These are phyloP conservation scores for Fusarium palustre DNA, from an alignment of 2,329 filamentous ascomycete genomes.

Conservation along the genomic window DNA sequence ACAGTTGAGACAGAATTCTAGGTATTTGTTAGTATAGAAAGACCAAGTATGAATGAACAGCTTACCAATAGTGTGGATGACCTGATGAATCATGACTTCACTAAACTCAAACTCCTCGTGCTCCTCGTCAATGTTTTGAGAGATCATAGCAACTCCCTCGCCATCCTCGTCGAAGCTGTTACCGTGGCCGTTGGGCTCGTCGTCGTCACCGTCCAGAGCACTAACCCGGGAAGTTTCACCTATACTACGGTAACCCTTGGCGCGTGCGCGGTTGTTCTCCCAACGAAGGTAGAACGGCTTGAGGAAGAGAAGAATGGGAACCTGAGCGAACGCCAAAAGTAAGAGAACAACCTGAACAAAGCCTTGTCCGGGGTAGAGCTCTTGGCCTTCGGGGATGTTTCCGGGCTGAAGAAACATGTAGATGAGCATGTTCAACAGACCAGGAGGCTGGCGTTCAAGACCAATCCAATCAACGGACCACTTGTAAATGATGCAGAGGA, in stretches of 20 bases:
- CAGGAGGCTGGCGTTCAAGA: slow-evolving; percentile 76
- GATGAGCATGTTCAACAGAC: slow-evolving; percentile 97
- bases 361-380: slow-evolving; percentile 82
- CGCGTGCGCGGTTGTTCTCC: slow-evolving; percentile 91
- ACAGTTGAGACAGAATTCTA: slow-evolving; percentile 98
- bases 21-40: slow-evolving; percentile 46
- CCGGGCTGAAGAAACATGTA: slow-evolving; percentile 98
- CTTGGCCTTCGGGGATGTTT: slow-evolving; percentile 68
- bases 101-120: slow-evolving; percentile 98
- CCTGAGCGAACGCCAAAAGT: slow-evolving; percentile 84
- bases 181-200: slow-evolving; percentile 69
- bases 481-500: slow-evolving; percentile 95
- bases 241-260: slow-evolving; percentile 90
- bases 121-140: slow-evolving; percentile 84
- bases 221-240: slow-evolving; percentile 90
- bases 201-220: slow-evolving; percentile 87
- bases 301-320: slow-evolving; percentile 90
- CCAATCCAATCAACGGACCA: slow-evolving; percentile 89
- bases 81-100: slow-evolving; percentile 98
- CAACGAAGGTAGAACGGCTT: slow-evolving; percentile 96
- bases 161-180: slow-evolving; percentile 72
- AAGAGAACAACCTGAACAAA: slow-evolving; percentile 81
- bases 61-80: slow-evolving; percentile 98
- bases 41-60: slow-evolving; percentile 20
- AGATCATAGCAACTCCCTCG: slow-evolving; percentile 88